Conservation (phyloP, 2,329 filamentous ascomycete genomes). For the Fusarium multiceps region DNA sequence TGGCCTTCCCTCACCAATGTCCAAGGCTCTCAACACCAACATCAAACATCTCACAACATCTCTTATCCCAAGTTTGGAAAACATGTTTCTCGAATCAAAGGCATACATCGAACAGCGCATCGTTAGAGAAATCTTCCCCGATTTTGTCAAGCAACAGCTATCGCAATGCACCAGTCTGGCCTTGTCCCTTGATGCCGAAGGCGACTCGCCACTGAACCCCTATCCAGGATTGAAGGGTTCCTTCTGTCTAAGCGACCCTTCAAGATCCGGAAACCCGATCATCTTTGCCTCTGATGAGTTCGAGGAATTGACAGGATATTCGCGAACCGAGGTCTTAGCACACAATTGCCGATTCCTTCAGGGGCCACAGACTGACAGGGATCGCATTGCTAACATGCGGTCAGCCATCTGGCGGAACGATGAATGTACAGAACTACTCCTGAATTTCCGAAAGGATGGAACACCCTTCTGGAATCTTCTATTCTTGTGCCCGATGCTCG, state of each 20-base stretch:
- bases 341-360: slow-evolving; percentile 64
- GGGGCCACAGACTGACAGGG: slow-evolving; percentile 57
- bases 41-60: slow-evolving; percentile 58
- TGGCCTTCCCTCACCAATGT: slow-evolving; percentile 55
- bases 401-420: slow-evolving; percentile 55
- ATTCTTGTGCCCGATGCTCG: slow-evolving; percentile 63
- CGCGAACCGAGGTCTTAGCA: slow-evolving; percentile 59
- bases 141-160: slow-evolving; percentile 65
- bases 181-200: slow-evolving; percentile 53
- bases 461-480: slow-evolving; percentile 68
- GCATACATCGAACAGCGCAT: slow-evolving; percentile 59
- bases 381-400: slow-evolving; percentile 55
- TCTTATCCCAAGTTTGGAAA: slow-evolving; percentile 59
- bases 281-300: slow-evolving; percentile 63
- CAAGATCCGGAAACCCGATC: slow-evolving; percentile 62
- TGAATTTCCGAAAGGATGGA: slow-evolving; percentile 64
- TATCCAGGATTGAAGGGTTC: slow-evolving; percentile 68
- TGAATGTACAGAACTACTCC: slow-evolving; percentile 61
- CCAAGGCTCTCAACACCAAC: slow-evolving; percentile 57
- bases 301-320: slow-evolving; percentile 62
- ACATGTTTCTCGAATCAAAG: slow-evolving; percentile 57
- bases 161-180: slow-evolving; percentile 58
- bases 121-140: slow-evolving; percentile 60
- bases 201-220: slow-evolving; percentile 45
- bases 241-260: slow-evolving; percentile 67